Base-by-base conservation (phyloP, 257 asterid species). In the Scutellaria barbata region DNA sequence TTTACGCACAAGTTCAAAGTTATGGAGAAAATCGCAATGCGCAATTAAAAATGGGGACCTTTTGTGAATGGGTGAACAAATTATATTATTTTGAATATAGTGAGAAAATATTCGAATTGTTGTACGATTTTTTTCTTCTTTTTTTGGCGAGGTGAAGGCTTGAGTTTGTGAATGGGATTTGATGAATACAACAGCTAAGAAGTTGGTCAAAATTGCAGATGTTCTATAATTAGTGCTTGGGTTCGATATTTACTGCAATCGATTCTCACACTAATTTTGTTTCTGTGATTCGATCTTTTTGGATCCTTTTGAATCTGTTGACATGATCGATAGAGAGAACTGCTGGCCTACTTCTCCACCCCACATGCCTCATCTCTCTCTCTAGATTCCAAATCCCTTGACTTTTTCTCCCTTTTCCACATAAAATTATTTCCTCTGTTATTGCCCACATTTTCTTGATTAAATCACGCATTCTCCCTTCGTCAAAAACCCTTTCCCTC, bases 241-340 rank as follows among this genome's bases (percentile, higher is more conserved):
- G 14, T 9, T 10, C 18, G 14, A 3, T 45, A 35, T 20, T 58
- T 64, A 20, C 45, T 41, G n/a, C 5, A 22, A 72, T 12, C 3
- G 11, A 37, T 35, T 41, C 8, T 5, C 20, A 14, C n/a, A 53
- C 25, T 48, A 48, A 4, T 48, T 52, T 17, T 41, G 57, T 67
- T 67, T 20, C 25, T 25, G 46, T 0, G 2, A 2, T 42, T 1
- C 40, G 47, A 40, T 22, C 35, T 41, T 40, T 59, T 30, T 61
- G 67, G 61, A 68, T 55, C 45, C n/a, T 30, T 17, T 52, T 5
- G 60, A 14, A 69, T 75, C 50, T 35, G 20, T 18, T 64, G 41
- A 64, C 39, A 35, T 59, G 5, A 25, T 7, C 17, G 47, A 37
- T 51, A 5, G 39, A 20, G 48, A 6, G 12, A 7, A 45, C 30